Conservation (phyloP, 306 rosid species). For the Prunus davidiana region DNA sequence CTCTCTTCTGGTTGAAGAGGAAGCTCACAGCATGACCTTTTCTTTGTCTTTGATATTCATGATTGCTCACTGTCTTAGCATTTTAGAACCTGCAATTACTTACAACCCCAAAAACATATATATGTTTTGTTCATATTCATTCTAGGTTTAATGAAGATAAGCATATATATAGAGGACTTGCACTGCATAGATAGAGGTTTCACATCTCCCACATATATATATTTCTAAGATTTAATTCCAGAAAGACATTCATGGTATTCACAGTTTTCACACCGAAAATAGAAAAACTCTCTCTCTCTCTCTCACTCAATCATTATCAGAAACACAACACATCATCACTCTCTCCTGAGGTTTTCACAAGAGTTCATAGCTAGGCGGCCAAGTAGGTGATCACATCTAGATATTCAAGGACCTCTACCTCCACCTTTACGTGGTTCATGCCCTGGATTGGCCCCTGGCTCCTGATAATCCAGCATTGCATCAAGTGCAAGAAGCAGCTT, state of each 20-base stretch:
- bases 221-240: not conserved
- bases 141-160: not conserved
- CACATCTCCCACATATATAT: not conserved
- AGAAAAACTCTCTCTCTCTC: not conserved
- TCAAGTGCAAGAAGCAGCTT: constrained; percentile 37
- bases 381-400: not conserved
- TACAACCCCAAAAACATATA: not conserved
- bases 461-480: constrained; percentile 35
- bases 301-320: not conserved
- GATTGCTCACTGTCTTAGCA: not conserved
- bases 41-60: not conserved
- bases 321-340: constrained; percentile 14
- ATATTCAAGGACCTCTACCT: constrained; percentile 18
- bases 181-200: not conserved
- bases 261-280: constrained; percentile 4
- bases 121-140: not conserved
- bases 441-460: constrained; percentile 46
- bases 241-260: not conserved
- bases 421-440: constrained; percentile 43
- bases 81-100: not conserved
- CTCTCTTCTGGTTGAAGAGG: no score
- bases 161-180: not conserved
- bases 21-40: no score
- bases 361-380: not conserved
- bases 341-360: not conserved